phyloP scores from a whole-genome alignment of 306 rosid species.

The Trifolium subterraneum region DNA sequence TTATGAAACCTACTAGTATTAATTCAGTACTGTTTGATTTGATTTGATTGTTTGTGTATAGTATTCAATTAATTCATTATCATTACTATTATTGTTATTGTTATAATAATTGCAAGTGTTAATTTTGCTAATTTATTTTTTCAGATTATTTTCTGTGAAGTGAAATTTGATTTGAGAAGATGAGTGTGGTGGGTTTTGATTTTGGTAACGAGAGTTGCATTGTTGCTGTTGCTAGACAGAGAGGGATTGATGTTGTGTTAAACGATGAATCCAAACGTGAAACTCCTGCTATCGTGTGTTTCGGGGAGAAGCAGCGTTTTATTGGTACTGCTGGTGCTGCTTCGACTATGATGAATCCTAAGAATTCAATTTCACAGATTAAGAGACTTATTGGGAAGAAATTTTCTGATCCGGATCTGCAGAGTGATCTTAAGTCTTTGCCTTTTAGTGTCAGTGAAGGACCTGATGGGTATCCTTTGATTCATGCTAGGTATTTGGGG shows the following conservation, averaged over 20 bases:
- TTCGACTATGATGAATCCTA: constrained; percentile 88
- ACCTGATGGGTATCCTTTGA: constrained; percentile 81
- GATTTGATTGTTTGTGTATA: not conserved
- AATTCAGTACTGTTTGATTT: not conserved
- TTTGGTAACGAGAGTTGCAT: constrained; percentile 94
- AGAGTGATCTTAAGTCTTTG: constrained; percentile 71
- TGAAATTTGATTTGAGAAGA: constrained; percentile 40
- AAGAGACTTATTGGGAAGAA: constrained; percentile 76
- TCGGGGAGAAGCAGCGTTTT: constrained; percentile 94
- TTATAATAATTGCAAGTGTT: not conserved
- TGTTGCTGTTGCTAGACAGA: constrained; percentile 93
- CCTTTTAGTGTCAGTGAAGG: constrained; percentile 75
- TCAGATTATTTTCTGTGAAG: not conserved
- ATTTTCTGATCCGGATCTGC: constrained; percentile 81
- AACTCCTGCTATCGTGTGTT: constrained; percentile 89
- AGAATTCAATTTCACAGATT: constrained; percentile 83
- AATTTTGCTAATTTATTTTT: not conserved
- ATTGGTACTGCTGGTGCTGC: constrained; percentile 98
- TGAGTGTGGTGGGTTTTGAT: constrained; percentile 99
- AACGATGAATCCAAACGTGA: constrained; percentile 96
- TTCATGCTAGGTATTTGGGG: constrained; percentile 74
- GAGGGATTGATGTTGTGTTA: constrained; percentile 95
- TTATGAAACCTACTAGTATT: not conserved
- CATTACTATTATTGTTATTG: not conserved
- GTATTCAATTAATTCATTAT: not conserved